These are phyloP conservation scores for Fraxinus quadrangulata DNA, from an alignment of 257 asterid species.

Conservation along the genomic window DNA sequence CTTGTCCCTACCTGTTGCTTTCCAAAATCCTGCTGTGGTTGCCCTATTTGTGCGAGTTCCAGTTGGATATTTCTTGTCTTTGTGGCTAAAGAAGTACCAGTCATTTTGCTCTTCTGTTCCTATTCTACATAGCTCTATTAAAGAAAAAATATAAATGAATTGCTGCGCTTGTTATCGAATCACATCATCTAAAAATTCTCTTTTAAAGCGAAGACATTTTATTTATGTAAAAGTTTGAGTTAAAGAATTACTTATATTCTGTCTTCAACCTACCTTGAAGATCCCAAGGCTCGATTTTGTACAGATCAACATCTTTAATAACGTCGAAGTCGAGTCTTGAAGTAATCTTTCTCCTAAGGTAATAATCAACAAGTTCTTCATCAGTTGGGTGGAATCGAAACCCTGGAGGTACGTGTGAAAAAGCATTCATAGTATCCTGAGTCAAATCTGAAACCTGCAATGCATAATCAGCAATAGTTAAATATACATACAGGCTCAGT, in stretches of 20 bases:
- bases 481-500: background rate
- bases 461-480: slow-evolving; percentile 6
- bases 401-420: slow-evolving; percentile 91
- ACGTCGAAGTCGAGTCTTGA: slow-evolving; percentile 70
- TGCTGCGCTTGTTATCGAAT: no score
- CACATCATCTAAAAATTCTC: background rate
- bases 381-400: slow-evolving; percentile 93
- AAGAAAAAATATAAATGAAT: slow-evolving; percentile 4
- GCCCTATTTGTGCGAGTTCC: slow-evolving; percentile 94
- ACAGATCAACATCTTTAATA: slow-evolving; percentile 85
- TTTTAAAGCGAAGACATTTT: background rate
- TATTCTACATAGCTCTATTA: slow-evolving; percentile 75
- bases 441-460: slow-evolving; percentile 31
- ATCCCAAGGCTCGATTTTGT: slow-evolving; percentile 97
- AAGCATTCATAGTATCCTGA: slow-evolving; percentile 52
- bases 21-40: slow-evolving; percentile 91
- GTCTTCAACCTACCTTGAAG: slow-evolving; percentile 62
- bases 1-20: slow-evolving; percentile 93
- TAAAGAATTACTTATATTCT: background rate
- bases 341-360: slow-evolving; percentile 70
- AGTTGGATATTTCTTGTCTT: slow-evolving; percentile 89
- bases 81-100: slow-evolving; percentile 94
- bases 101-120: slow-evolving; percentile 83
- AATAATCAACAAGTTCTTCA: slow-evolving; percentile 91
- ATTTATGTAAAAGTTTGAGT: no score